These are phyloP conservation scores for Rhynchosporium secalis DNA, from an alignment of 2,329 filamentous ascomycete genomes.

Conservation along the genomic window DNA sequence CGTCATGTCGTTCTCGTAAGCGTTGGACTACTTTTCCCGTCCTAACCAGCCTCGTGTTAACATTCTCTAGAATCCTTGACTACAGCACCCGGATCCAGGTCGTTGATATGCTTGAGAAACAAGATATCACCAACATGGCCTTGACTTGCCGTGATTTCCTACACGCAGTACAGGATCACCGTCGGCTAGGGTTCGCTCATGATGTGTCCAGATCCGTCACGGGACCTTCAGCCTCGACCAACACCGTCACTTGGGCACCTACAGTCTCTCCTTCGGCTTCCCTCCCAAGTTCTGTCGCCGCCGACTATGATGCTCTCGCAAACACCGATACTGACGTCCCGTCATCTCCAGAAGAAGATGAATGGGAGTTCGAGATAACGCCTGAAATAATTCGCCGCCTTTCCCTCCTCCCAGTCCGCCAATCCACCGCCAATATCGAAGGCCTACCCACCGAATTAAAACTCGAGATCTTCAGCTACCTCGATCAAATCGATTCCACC, in stretches of 20 bases:
- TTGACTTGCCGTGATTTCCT: slow-evolving; percentile 3
- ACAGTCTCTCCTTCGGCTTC: slow-evolving; percentile 20
- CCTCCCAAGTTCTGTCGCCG: slow-evolving; percentile 9
- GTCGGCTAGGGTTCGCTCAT: neutral
- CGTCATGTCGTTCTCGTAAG: slow-evolving; percentile 14
- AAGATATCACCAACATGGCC: slow-evolving; percentile 11
- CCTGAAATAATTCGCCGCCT: slow-evolving; percentile 30
- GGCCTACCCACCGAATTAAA: slow-evolving; percentile 61
- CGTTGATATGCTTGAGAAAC: slow-evolving; percentile 8
- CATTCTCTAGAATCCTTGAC: neutral
- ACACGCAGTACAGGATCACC: neutral
- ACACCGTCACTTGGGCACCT: slow-evolving; percentile 20
- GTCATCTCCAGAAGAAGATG: slow-evolving; percentile 28
- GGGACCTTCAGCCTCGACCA: slow-evolving; percentile 5
- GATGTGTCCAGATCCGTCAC: slow-evolving; percentile 16
- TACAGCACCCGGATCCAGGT: neutral
- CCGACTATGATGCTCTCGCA: slow-evolving; percentile 28
- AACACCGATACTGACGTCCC: slow-evolving; percentile 32
- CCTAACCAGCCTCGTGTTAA: slow-evolving; percentile 1
- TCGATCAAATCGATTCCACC: slow-evolving; percentile 64
- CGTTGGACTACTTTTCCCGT: neutral
- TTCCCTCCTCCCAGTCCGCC: slow-evolving; percentile 21
- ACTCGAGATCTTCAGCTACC: slow-evolving; percentile 59
- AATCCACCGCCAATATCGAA: slow-evolving; percentile 40
- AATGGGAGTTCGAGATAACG: slow-evolving; percentile 31